These are phyloP conservation scores for Gilbertella persicaria DNA, from an alignment of 371 early-diverging fungal species.

Conservation along the genomic window DNA sequence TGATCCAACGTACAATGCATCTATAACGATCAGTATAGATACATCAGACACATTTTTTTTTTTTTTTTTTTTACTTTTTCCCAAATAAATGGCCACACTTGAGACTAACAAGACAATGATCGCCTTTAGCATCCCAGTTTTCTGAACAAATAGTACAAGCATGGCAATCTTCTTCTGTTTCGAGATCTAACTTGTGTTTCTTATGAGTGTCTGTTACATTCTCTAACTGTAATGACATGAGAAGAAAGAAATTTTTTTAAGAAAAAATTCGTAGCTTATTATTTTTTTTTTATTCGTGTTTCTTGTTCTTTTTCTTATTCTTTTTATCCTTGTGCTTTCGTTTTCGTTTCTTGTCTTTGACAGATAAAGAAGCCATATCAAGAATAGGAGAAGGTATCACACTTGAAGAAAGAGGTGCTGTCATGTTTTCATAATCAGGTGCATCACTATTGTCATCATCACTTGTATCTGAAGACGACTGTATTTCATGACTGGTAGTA, in stretches of 20 bases:
- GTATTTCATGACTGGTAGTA: not conserved
- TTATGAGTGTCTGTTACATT: not conserved
- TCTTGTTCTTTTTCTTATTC: too few species aligned
- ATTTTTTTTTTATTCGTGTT: too few species aligned
- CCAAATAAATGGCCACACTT: conserved; percentile 30
- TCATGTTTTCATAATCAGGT: not conserved
- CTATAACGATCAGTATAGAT: not conserved
- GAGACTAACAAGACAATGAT: conserved; percentile 20
- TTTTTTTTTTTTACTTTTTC: conserved; percentile 9
- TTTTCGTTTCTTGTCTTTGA: too few species aligned
- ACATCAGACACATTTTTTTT: not conserved
- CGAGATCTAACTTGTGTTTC: not conserved
- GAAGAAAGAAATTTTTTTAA: too few species aligned
- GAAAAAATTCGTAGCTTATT: too few species aligned
- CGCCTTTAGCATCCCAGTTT: conserved; percentile 14
- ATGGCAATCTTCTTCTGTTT: conserved; percentile 12
- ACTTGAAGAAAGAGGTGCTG: conserved; percentile 9
- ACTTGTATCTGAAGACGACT: not conserved
- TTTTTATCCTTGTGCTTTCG: too few species aligned
- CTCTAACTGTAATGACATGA: too few species aligned
- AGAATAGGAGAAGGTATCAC: too few species aligned
- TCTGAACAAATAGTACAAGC: conserved; percentile 22
- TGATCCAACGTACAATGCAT: conserved; percentile 22
- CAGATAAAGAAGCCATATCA: too few species aligned
- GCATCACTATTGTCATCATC: not conserved